Base-by-base conservation (phyloP, 805 yeast species). In the Candida ortonii region DNA sequence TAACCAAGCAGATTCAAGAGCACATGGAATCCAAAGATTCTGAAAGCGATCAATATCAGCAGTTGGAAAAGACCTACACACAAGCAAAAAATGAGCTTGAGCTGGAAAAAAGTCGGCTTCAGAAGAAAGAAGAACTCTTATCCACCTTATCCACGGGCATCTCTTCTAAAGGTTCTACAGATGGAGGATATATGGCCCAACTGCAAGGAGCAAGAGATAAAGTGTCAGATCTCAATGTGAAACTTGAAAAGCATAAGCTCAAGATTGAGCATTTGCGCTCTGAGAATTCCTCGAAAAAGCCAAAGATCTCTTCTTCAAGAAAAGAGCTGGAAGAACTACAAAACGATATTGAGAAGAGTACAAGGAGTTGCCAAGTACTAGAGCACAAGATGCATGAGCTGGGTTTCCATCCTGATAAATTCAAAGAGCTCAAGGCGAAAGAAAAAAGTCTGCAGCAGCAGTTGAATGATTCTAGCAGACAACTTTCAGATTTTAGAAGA, bases 121-220 rank as follows among this genome's bases (percentile, higher is more conserved):
- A 67, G 21, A 70, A 67, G 39, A 85, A 84, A 47, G 90, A 85
- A 49, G 96, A 89, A 42, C 67, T 89, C 8, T 61, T 86, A 7
- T 83, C 93, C 0, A 80, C 94, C 0, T 66, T 89, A 25, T 78
- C 88, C 0, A 86, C 96, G 0, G 96, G 97, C 49, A 79, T 89
- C n/a, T 84, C 96, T 0, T 76, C 94, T 0, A 79, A 76, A 39
- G 96, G 94, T 35, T 70, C 79, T 0, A 65, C 80, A 0, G 82
- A 80, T 49, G 80, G 84, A 21, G 96, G 96, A 7, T 89, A 85
- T 57, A 63, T 70, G 42, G 71, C 80, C 2, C 95, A 87, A 49
- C 60, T 88, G 25, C 74, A 75, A 38, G 78, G 75, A 29, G 78
- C 76, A 7, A 81, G 80, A 46, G 70, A 70, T 16, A 68, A 65